These are phyloP conservation scores for Chalaropsis thielavioides DNA, from an alignment of 2,329 filamentous ascomycete genomes.

Conservation along the genomic window DNA sequence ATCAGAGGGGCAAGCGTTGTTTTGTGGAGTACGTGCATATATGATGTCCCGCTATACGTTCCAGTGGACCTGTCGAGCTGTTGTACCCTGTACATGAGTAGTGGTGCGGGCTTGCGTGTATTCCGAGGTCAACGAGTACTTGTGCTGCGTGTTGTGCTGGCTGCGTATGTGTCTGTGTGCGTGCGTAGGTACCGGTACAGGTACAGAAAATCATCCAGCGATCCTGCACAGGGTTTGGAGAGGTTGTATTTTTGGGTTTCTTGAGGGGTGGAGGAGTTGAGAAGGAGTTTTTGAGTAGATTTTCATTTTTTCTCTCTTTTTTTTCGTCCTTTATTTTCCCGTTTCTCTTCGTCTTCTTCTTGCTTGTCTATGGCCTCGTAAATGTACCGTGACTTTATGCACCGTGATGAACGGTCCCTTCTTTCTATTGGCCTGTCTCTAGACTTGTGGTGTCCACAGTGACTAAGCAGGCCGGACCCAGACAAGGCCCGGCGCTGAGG, in stretches of 20 bases:
- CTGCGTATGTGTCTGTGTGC: background rate
- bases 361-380: no score
- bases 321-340: background rate
- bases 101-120: no score
- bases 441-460: no score
- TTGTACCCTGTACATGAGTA: background rate
- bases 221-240: background rate
- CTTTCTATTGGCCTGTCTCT: no score
- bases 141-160: background rate
- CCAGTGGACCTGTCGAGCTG: background rate
- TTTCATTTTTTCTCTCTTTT: no score
- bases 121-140: background rate
- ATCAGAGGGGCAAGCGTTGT: background rate
- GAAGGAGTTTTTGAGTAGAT: no score
- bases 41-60: background rate
- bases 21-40: background rate
- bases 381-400: no score
- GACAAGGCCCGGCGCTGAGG: no score
- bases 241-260: background rate
- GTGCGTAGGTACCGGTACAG: background rate
- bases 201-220: background rate
- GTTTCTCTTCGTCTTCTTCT: background rate
- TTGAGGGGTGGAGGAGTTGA: no score
- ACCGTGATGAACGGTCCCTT: no score
- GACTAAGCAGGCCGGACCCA: no score